Conservation (phyloP, 108 stramenopile species). For the Cyclotella sp. region DNA sequence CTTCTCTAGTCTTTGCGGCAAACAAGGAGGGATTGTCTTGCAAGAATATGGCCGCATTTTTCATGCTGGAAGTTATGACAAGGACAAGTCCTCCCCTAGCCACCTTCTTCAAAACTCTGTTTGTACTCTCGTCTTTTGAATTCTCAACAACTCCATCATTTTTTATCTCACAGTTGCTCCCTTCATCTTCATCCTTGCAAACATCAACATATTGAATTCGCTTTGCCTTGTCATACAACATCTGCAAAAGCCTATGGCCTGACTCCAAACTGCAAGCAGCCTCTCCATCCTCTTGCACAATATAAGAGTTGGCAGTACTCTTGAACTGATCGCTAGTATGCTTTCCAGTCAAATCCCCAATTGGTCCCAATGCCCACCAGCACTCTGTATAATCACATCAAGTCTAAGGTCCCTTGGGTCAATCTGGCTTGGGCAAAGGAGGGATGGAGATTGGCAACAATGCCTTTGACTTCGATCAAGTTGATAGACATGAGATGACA, state of each 20-base stretch:
- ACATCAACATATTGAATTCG: slow-evolving; percentile 39
- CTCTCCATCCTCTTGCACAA: slow-evolving; percentile 45
- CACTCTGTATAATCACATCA: slow-evolving; percentile 47
- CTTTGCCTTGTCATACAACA: slow-evolving; percentile 49
- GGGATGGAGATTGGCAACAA: slow-evolving; percentile 47
- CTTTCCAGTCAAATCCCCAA: slow-evolving; percentile 33
- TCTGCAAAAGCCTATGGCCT: slow-evolving; percentile 45
- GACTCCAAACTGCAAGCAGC: slow-evolving; percentile 49
- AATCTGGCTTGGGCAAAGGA: slow-evolving; percentile 54
- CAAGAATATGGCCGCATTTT: slow-evolving; percentile 54
- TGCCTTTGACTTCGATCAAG: slow-evolving; percentile 44
- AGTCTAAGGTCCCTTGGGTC: slow-evolving; percentile 51
- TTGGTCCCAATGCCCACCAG: slow-evolving; percentile 55
- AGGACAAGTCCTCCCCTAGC: slow-evolving; percentile 41
- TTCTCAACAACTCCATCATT: background rate
- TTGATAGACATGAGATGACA: slow-evolving; percentile 40
- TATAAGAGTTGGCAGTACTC: slow-evolving; percentile 47
- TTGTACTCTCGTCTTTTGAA: slow-evolving; percentile 9
- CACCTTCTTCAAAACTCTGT: slow-evolving; percentile 20
- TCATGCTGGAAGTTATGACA: slow-evolving; percentile 54
- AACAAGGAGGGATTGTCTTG: slow-evolving; percentile 50
- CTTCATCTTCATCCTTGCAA: slow-evolving; percentile 9
- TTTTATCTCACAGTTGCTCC: slow-evolving; percentile 5
- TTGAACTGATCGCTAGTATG: slow-evolving; percentile 51
- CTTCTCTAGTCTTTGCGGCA: slow-evolving; percentile 50